Evolutionary conservation across 2,329 filamentous ascomycete genomes (phyloP).

Genomic region (Aspergillus niger): DNA sequence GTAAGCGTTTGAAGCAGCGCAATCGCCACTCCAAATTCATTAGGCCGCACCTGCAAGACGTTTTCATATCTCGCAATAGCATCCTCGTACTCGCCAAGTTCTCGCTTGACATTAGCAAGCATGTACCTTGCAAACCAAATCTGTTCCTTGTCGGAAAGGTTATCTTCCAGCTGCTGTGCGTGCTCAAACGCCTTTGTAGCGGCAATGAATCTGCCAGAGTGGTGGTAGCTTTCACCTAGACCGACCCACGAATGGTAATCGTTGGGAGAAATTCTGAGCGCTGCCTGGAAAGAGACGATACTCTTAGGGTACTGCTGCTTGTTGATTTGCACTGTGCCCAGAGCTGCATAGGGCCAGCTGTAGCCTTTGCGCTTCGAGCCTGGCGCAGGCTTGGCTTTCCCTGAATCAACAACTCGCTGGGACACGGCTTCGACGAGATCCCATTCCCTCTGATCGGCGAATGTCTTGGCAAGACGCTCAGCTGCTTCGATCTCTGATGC

Average conservation of each 20-base stretch:
- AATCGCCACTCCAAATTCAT: conserved; percentile 83
- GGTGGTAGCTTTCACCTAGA: conserved; percentile 95
- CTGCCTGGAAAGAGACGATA: conserved; percentile 88
- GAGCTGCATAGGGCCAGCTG: conserved; percentile 92
- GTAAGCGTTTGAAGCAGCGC: conserved; percentile 85
- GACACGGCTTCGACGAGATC: conserved; percentile 92
- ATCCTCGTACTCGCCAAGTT: conserved; percentile 85
- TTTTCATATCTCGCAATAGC: conserved; percentile 75
- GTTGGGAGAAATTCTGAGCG: conserved; percentile 76
- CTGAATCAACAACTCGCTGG: conserved; percentile 89
- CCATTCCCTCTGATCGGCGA: conserved; percentile 91
- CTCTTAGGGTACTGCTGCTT: conserved; percentile 87
- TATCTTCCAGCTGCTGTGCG: conserved; percentile 73
- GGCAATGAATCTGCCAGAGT: conserved; percentile 89
- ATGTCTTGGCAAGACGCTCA: conserved; percentile 79
- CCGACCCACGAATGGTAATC: conserved; percentile 98
- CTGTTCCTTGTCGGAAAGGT: conserved; percentile 61
- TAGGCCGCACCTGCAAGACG: conserved; percentile 67
- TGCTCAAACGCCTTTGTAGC: conserved; percentile 88
- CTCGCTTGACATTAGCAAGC: conserved; percentile 90
- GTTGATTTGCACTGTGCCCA: conserved; percentile 93
- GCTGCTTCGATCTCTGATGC: conserved; percentile 82
- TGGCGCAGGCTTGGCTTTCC: conserved; percentile 83
- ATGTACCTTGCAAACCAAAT: conserved; percentile 97
- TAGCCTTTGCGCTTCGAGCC: conserved; percentile 91